Evolutionary conservation across 2,329 filamentous ascomycete species (phyloP), one percentile per base, ranked within the genome.

Genomic region (Aureobasidium sp.): DNA sequence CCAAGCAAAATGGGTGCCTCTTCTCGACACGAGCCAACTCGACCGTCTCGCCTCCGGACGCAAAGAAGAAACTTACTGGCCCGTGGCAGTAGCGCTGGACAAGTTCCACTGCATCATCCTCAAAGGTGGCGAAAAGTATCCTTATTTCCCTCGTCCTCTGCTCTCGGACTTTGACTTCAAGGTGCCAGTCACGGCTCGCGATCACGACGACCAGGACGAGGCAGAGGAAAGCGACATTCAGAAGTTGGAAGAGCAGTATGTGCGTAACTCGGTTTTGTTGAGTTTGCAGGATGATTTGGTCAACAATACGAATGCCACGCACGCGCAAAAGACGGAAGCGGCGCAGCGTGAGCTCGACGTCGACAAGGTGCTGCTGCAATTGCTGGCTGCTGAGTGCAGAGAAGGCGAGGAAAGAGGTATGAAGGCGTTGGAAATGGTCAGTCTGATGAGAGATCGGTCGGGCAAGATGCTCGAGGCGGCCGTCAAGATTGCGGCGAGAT

Each of bases 91-190:
- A 1, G 89, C 91, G 2, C 83, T 90, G 62, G 79, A 86, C 64
- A 91, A 86, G 64, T 98, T 98, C 70, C 91, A 97, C 76, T 98
- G 94, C 73, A 96, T 98, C 71, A 97, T 98, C 62, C 83, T 98
- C 65, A 98, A 98, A 72, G 93, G 93, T 58, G 87, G 86, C 30
- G 93, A 98, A 66, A 81, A 85, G 64, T 88, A 96, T 64, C 90
- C 91, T 0, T 96, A 93, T 73, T 97, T 91, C 71, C 93, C 89
- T 10, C 84, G 87, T 8, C 90, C 89, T 2, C 74, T 96, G 32
- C 83, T 98, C 30, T 90, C 85, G 37, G 93, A 98, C 67, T 98
- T 98, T 65, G 88, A 90, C 44, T 95, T 98, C 67, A 82, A 85
- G 38, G 80, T 98, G 16, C 93, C 94, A 0, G 74, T 96, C 29